phyloP scores from a whole-genome alignment of 441 rosid genomes.

The Mallotus repandus region DNA sequence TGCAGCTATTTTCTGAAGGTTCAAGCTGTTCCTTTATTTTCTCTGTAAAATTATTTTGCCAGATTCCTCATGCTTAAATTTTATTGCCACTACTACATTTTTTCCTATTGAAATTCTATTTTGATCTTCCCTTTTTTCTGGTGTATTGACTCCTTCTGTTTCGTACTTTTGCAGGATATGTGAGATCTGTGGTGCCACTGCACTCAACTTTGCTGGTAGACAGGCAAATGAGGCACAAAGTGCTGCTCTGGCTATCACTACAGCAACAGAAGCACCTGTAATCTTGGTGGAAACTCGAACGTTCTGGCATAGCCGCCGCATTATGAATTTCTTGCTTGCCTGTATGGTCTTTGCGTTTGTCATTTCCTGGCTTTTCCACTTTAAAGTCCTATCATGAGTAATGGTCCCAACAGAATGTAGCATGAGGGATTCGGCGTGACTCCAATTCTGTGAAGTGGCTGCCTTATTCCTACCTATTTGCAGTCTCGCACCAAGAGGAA shows the following conservation, averaged over 20 bases:
- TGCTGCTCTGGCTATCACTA: conserved; percentile 18
- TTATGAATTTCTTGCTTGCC: conserved; percentile 51
- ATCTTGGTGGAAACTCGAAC: conserved; percentile 34
- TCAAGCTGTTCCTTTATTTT: not conserved
- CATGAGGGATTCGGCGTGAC: not conserved
- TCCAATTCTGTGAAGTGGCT: not conserved
- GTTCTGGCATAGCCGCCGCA: conserved; percentile 51
- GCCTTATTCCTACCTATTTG: not conserved
- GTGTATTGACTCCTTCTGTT: not conserved
- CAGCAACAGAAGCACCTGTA: conserved; percentile 30
- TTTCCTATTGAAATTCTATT: not conserved
- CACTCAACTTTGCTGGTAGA: conserved; percentile 37
- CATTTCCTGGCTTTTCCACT: conserved; percentile 59
- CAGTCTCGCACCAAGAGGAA: not conserved
- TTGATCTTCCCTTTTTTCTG: not conserved
- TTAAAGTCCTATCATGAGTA: conserved; percentile 37
- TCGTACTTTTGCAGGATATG: conserved; percentile 48
- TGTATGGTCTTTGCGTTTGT: conserved; percentile 56
- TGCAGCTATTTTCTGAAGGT: not conserved
- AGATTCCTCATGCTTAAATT: too few species aligned
- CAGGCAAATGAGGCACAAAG: conserved; percentile 29
- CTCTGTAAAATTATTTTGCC: not conserved
- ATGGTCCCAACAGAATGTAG: not conserved
- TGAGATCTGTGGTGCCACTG: conserved; percentile 57
- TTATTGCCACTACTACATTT: not conserved